Evolutionary conservation across 1,139 yeast genomes (phyloP), one percentile per base, ranked within the genome.

Genomic region (Pichia sp.): DNA sequence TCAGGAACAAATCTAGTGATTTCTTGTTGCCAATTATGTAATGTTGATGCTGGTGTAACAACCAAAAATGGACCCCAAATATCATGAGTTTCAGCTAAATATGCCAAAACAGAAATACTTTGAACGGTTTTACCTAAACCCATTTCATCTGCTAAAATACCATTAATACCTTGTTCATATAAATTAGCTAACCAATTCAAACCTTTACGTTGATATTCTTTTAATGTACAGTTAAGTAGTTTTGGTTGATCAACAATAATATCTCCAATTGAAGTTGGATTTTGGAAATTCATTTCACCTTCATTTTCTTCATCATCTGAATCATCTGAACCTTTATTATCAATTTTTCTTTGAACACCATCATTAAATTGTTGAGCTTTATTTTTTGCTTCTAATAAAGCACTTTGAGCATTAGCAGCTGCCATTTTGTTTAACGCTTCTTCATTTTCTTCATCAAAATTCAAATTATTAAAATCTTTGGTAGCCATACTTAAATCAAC

Each of bases 21-120:
- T 68, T 92, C 99, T 64, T 92, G 97, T 62, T 92, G 97, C 99
- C 99, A 92, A 63, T 92, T 92, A 61, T 92, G 98, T 56, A 92
- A 75, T 0, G 99, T 92, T 2, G 97, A 92, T 0, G 98, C 95
- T 0, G 99, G 99, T 0, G 98, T 92, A 20, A 92, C 97, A 42
- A 92, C 97, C 47, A 92, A 74, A 59, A 81, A 94, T 3, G 99
- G 99, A 28, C 99, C 99, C 98, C 98, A 94, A 48, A 94, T 92
- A 61, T 89, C 84, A 63, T 92, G 96, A 16, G 87, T 81, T 65
- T 92, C 98, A 1, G 98, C 98, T 51, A 92, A 70, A 63, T 92
- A 94, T 0, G 97, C 90, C 66, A 92, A 76, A 22, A 94, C 97
- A 2, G 97, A 87, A 41, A 92, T 92, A 59, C 95, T 83, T 68